These are phyloP conservation scores for Leccinum longicurvipes DNA, from an alignment of 768 basidiomycete species.

Conservation along the genomic window DNA sequence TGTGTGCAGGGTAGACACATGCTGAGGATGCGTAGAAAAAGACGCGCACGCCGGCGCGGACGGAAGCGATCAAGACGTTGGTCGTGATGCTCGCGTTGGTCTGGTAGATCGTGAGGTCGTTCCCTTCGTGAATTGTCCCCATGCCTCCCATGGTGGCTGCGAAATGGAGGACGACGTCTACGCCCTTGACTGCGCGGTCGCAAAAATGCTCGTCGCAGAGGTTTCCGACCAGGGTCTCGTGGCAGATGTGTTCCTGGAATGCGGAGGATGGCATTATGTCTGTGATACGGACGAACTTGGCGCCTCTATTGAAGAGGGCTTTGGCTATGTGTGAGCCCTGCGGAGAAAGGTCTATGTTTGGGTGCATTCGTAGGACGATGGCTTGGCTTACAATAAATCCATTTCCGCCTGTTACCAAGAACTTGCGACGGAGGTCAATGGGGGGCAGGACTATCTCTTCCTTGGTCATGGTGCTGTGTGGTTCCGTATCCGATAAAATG, in stretches of 20 bases:
- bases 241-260: slow-evolving; percentile 21
- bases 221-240: slow-evolving; percentile 43
- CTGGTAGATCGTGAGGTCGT: slow-evolving; percentile 47
- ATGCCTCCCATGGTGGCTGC: slow-evolving; percentile 65
- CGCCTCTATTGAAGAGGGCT: slow-evolving; percentile 31
- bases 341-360: background rate
- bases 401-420: slow-evolving; percentile 49
- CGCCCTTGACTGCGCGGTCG: slow-evolving; percentile 35
- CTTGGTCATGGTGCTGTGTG: background rate
- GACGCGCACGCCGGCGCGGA: slow-evolving; percentile 35
- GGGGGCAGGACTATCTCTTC: background rate
- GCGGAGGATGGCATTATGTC: slow-evolving; percentile 35
- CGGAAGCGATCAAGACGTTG: slow-evolving; percentile 42
- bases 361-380: background rate
- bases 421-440: slow-evolving; percentile 5
- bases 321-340: slow-evolving; percentile 53
- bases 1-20: slow-evolving; percentile 50
- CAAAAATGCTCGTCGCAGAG: slow-evolving; percentile 44
- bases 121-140: slow-evolving; percentile 54
- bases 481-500: background rate
- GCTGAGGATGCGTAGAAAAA: slow-evolving; percentile 60
- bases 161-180: slow-evolving; percentile 50
- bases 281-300: slow-evolving; percentile 39
- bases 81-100: slow-evolving; percentile 50
- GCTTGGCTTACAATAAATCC: slow-evolving; percentile 48